Evolutionary conservation across 768 basidiomycete species (phyloP), one percentile per base, ranked within the genome.

Genomic region (Artomyces pyxidatus): DNA sequence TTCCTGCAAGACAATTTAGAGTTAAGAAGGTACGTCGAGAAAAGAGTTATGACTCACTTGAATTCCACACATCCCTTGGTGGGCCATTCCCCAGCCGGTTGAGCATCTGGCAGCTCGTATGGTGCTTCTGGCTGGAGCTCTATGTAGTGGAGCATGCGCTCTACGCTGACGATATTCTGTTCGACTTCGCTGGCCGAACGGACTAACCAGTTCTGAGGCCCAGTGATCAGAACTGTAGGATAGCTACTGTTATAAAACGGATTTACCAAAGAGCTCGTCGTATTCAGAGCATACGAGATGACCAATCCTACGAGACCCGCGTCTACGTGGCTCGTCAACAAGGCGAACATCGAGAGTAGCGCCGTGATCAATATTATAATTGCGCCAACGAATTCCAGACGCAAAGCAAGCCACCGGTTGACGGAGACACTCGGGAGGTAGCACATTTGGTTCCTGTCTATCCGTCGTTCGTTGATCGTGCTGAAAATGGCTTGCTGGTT

Each of bases 281-380:
- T 85, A 58, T 78, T 89, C 56, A 93, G 64, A 2, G 88, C 88
- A 62, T 94, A 94, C 0, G 85, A 84, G 54, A 94, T 66, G 21
- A 94, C 83, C 52, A 94, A 71, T 6, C 92, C 92, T 23, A 94
- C 90, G 19, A 93, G 69, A 0, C 89, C 91, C 3, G 90, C 88
- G 66, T 94, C 88, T 9, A 96, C 83, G 1, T 81, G 80, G 9
- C 76, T 84, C 7, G 83, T 82, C 29, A 81, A 67, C n/a, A 93
- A 72, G 0, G 86, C 85, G 8, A 71, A 62, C 53, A 92, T 70
- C 0, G 90, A 77, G 44, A 90, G 68, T 1, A 72, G 37, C 4
- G 85, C 84, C 1, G 86, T 81, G 9, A 81, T 70, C 44, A 91
- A 70, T 54, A 95, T 89, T 56, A 94, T 83, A 57, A 81, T 64